Base-by-base conservation (phyloP, 164 flowering plant species). In the Buxus sempervirens region DNA sequence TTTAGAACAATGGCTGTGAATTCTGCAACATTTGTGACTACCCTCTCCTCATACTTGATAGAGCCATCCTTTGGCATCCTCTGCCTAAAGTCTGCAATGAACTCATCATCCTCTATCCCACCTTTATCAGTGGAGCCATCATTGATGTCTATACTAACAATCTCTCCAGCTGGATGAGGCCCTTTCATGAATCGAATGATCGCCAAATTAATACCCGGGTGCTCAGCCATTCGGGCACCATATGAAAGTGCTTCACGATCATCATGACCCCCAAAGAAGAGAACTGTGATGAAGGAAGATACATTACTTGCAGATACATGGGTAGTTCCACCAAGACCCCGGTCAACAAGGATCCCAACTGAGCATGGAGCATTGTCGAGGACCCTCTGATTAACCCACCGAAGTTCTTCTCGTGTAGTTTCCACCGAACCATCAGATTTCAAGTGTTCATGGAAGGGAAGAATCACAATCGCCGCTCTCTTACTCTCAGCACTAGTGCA, bases 381-480 rank as follows among this genome's bases (percentile, higher is more conserved):
- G 24, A 80, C 79, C 25, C 67, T 58, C 22, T 42, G 63, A 61
- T 80, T 80, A 15, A 80, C 64, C 23, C 19, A n/a, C 16, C 65
- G 64, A 32, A 75, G 64, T 0, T 70, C 60, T 2, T 22, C 18
- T 18, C 78, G 60, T 0, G 73, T 65, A 1, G 72, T 66, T 63
- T 75, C 83, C 66, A 77, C n/a, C 2, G 63, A 0, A 5, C 81
- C 81, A 60, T 81, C 81, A 7, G 71, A 1, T 32, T 67, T 61
- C 65, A 75, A 75, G 68, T 65, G 73, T 28, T 81, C 75, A 63
- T 78, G 79, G 68, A 78, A 81, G 4, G 83, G 81, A 22, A 81
- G 58, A 9, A 81, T 64, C 9, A 81, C 66, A 20, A 81, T 58
- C 0, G 81, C 71, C 0, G 63, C 75, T 9, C 70, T 49, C 41